Evolutionary conservation across 2,329 filamentous ascomycete genomes (phyloP).

Genomic region (Trichoderma semiorbis): DNA sequence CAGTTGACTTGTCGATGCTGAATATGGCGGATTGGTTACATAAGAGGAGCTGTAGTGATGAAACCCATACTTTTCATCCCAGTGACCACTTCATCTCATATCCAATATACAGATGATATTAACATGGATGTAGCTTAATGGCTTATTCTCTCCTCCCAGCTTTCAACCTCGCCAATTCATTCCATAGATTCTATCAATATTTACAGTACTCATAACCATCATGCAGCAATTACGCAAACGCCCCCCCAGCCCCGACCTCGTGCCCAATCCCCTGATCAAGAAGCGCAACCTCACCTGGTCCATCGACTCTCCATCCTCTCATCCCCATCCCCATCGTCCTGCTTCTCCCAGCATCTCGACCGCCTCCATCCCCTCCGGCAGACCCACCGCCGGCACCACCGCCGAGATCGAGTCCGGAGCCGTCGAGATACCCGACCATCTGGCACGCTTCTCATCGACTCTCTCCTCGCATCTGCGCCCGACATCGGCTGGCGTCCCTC

Average conservation of each 20-base stretch:
- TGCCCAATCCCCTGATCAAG: conserved; percentile 47
- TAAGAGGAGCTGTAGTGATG: neutral
- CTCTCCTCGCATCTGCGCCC: conserved; percentile 30
- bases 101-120: neutral
- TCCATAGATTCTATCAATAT: neutral
- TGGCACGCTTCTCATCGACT: conserved; percentile 36
- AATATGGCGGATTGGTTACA: neutral
- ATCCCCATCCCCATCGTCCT: neutral
- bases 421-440: conserved; percentile 37
- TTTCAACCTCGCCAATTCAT: neutral
- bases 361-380: conserved; percentile 15
- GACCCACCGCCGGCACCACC: conserved; percentile 24
- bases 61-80: neutral
- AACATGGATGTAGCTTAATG: neutral
- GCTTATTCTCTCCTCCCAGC: neutral
- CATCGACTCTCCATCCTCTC: conserved; percentile 22
- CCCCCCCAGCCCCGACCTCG: conserved; percentile 34
- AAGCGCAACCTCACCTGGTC: conserved; percentile 45
- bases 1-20: neutral
- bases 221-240: conserved; percentile 27
- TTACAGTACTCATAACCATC: neutral
- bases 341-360: conserved; percentile 1
- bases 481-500: conserved; percentile 26
- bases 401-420: conserved; percentile 41
- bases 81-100: neutral